Conservation (phyloP, 257 asterid genomes). For the Buddleja alternifolia region DNA sequence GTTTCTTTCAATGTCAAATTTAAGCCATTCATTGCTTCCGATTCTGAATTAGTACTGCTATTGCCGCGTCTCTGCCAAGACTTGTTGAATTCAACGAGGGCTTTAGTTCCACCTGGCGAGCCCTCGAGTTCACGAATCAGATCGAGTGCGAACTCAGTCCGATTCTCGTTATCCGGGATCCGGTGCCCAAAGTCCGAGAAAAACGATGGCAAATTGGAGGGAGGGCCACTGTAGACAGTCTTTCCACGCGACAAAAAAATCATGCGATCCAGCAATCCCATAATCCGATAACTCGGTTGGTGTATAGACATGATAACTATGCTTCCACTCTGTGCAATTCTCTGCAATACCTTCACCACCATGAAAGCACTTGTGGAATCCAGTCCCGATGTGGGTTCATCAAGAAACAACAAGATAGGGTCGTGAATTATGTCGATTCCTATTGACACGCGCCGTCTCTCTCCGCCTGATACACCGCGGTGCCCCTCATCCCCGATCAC, state of each 20-base stretch:
- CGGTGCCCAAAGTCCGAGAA: slow-evolving; percentile 80
- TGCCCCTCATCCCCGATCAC: slow-evolving; percentile 68
- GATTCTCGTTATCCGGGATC: slow-evolving; percentile 70
- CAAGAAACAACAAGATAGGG: slow-evolving; percentile 70
- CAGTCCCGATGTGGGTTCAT: slow-evolving; percentile 82
- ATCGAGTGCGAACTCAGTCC: slow-evolving; percentile 73
- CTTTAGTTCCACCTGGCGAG: slow-evolving; percentile 68
- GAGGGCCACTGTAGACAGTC: slow-evolving; percentile 79
- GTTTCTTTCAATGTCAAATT: slow-evolving; percentile 66
- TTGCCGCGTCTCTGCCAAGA: no score
- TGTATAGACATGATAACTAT: slow-evolving; percentile 81
- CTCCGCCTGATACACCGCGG: slow-evolving; percentile 69
- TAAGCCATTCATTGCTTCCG: not conserved
- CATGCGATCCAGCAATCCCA: slow-evolving; percentile 63
- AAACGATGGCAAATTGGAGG: slow-evolving; percentile 49
- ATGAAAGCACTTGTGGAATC: slow-evolving; percentile 87
- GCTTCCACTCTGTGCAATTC: slow-evolving; percentile 85
- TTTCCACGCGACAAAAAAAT: slow-evolving; percentile 73
- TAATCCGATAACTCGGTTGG: slow-evolving; percentile 78
- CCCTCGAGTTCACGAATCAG: slow-evolving; percentile 77
- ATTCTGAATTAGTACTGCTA: not conserved
- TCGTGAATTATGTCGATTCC: slow-evolving; percentile 89
- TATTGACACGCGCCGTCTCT: slow-evolving; percentile 76
- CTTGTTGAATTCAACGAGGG: slow-evolving; percentile 65
- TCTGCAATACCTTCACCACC: slow-evolving; percentile 81